These are phyloP conservation scores for Sporisorium reilianum DNA, from an alignment of 1,284 basidiomycete genomes.

Conservation along the genomic window DNA sequence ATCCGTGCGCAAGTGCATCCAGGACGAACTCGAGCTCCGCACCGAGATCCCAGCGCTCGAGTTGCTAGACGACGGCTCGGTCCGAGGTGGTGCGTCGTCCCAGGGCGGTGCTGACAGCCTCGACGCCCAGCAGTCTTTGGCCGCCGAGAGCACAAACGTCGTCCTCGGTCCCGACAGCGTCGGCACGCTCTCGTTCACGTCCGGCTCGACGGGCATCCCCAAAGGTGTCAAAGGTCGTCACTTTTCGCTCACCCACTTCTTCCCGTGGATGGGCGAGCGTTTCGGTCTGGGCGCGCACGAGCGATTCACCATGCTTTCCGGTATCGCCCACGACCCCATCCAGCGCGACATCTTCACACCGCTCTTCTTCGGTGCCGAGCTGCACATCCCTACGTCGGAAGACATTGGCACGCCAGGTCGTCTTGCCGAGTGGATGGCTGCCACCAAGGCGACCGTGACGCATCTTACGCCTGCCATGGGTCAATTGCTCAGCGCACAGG, in stretches of 20 bases:
- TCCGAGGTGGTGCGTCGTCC: conserved; percentile 77
- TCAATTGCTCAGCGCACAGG: conserved; percentile 95
- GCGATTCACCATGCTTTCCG: conserved; percentile 98
- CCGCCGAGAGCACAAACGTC: conserved; percentile 74
- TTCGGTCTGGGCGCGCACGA: conserved; percentile 83
- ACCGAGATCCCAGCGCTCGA: conserved; percentile 92
- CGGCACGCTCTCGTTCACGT: conserved; percentile 95
- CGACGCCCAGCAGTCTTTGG: conserved; percentile 73
- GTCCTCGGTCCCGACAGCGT: conserved; percentile 92
- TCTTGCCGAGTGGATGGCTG: conserved; percentile 98
- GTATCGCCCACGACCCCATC: conserved; percentile 99
- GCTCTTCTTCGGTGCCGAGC: conserved; percentile 93
- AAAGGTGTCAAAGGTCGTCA: conserved; percentile 97
- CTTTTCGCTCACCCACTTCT: conserved; percentile 97
- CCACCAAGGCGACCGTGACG: conserved; percentile 81
- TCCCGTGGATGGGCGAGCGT: conserved; percentile 97
- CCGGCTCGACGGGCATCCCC: conserved; percentile 96
- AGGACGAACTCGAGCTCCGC: conserved; percentile 82
- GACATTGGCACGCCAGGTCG: conserved; percentile 97
- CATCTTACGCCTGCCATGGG: conserved; percentile 97
- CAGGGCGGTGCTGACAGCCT: conserved; percentile 72
- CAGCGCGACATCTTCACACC: conserved; percentile 99
- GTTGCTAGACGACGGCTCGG: conserved; percentile 73
- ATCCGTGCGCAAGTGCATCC: conserved; percentile 86
- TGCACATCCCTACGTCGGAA: conserved; percentile 95